A percentile compares a stretch with the other conserved stretches of the same genome.
Conservation (phyloP, 805 yeast species). For the Suhomyces kilbournensis region DNA sequence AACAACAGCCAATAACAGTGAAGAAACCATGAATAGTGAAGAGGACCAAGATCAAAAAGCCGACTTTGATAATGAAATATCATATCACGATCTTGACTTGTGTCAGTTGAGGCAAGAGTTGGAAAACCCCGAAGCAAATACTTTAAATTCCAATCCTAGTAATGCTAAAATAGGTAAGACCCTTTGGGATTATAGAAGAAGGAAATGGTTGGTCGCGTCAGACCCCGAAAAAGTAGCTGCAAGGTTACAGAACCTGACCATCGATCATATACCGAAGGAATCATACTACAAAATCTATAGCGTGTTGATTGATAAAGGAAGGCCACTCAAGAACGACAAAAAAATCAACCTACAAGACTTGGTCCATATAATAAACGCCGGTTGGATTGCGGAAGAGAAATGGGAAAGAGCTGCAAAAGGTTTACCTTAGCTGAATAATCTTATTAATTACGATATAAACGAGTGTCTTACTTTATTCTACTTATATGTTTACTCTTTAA, state of each 20-base stretch:
- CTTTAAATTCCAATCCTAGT: background rate
- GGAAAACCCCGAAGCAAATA: constrained; percentile 14
- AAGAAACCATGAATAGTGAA: constrained; percentile 9
- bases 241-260: constrained; percentile 12
- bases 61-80: constrained; percentile 12
- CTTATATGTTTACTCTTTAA: no score
- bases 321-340: constrained; percentile 51
- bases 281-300: constrained; percentile 63
- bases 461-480: background rate
- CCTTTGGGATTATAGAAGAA: constrained; percentile 69
- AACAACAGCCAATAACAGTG: constrained; percentile 7
- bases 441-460: background rate
- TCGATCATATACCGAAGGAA: constrained; percentile 43
- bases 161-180: constrained; percentile 44
- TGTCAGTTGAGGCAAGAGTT: constrained; percentile 26
- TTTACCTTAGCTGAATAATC: constrained; percentile 18
- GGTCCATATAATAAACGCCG: constrained; percentile 68
- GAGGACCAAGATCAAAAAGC: constrained; percentile 8
- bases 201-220: constrained; percentile 57
- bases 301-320: constrained; percentile 66
- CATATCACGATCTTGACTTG: constrained; percentile 26
- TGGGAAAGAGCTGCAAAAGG: constrained; percentile 60
- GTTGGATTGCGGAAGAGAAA: constrained; percentile 77
- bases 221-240: constrained; percentile 21
- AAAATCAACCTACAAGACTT: constrained; percentile 76